Conservation (phyloP, 2,329 filamentous ascomycete species). For the Elsinoe arachidis region DNA sequence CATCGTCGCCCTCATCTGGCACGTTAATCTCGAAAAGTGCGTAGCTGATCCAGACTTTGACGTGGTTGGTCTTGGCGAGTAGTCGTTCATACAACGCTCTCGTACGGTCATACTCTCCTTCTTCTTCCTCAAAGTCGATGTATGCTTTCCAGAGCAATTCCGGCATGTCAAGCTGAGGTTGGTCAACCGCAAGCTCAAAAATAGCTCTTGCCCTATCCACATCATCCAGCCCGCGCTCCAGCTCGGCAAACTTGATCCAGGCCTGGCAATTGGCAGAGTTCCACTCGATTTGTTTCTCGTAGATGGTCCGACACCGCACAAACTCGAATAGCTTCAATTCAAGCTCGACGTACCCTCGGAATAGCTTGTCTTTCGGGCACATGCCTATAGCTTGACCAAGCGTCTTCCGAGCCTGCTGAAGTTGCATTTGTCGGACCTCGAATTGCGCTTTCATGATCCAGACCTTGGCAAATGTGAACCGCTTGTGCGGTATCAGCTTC, state of each 20-base stretch:
- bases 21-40: slow-evolving; percentile 98
- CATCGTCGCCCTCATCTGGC: slow-evolving; percentile 62
- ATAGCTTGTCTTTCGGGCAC: slow-evolving; percentile 93
- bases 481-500: slow-evolving; percentile 83
- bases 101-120: slow-evolving; percentile 79
- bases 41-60: slow-evolving; percentile 98
- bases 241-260: slow-evolving; percentile 93
- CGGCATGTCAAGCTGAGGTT: slow-evolving; percentile 86
- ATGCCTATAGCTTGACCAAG: slow-evolving; percentile 84
- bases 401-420: slow-evolving; percentile 74
- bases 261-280: slow-evolving; percentile 84
- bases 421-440: slow-evolving; percentile 76
- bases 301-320: slow-evolving; percentile 77
- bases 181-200: slow-evolving; percentile 79
- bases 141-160: slow-evolving; percentile 97
- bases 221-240: slow-evolving; percentile 87
- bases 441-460: slow-evolving; percentile 94
- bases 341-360: slow-evolving; percentile 85
- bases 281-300: slow-evolving; percentile 89
- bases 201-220: slow-evolving; percentile 80
- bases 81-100: slow-evolving; percentile 80
- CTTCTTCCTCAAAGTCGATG: slow-evolving; percentile 96
- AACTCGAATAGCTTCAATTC: slow-evolving; percentile 95
- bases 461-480: slow-evolving; percentile 94
- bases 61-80: slow-evolving; percentile 89